Evolutionary conservation across 2,329 filamentous ascomycete genomes (phyloP), one percentile per base, ranked within the genome.

Genomic region (Fulvia fulva): DNA sequence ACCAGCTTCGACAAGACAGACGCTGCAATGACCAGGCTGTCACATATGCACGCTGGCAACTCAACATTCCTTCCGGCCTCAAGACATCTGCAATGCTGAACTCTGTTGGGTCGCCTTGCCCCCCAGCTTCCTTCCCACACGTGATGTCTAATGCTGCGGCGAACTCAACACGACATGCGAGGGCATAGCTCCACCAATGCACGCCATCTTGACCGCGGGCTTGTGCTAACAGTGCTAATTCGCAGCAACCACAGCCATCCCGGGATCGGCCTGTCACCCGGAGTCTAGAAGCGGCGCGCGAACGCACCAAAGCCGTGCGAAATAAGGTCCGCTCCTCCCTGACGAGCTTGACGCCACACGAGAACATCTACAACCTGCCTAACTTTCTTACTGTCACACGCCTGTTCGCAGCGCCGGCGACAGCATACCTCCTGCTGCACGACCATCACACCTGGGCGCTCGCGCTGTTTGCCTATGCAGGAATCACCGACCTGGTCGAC

Each of bases 321-420:
- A 61, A 67, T 26, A 68, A 69, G 56, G 67, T 72, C 50, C 63
- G 68, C 55, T 72, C 68, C 32, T 67, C 67, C 23, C 57, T 72
- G 37, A 60, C 67, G 23, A 65, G 60, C 60, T 59, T 70, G 53
- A 73, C 72, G 53, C 72, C 78, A 8, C 90, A 87, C 72, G 94
- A 99, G 76, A 91, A 99, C 71, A 96, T 99, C 70, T 97, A 96
- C 78, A 99, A 91, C 34, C 71, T 99, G n/a, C 94, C 94, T 43
- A 99, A 99, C 72, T 81, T 96, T 61, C 82, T 99, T 54, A 99
- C 94, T 1, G 87, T 93, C 65, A 90, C 91, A 1, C 89, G 94
- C 2, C 84, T 99, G 41, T 72, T 90, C 52, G 88, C 90, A 1
- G 90, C 94, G 0, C 94, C 94, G 0, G 80, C 89, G 28, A 85